These are phyloP conservation scores for Aspergillus homomorphus DNA, from an alignment of 495 filamentous ascomycete species.

Conservation along the genomic window DNA sequence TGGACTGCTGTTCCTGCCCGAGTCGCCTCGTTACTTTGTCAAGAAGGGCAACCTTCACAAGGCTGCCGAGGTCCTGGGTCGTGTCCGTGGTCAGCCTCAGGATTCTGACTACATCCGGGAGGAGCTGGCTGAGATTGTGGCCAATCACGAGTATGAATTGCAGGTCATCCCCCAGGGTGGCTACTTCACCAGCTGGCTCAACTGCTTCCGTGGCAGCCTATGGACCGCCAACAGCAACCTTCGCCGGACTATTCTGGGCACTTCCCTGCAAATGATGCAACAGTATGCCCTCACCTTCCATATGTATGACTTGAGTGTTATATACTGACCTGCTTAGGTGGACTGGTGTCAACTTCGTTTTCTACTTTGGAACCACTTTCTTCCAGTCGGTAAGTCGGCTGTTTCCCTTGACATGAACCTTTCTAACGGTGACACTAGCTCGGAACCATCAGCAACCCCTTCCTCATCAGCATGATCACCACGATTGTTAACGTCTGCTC, in stretches of 20 bases:
- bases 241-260: constrained; percentile 73
- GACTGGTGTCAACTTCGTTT: constrained; percentile 89
- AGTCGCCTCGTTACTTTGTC: constrained; percentile 66
- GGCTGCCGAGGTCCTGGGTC: constrained; percentile 38
- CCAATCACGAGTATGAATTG: constrained; percentile 72
- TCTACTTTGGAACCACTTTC: constrained; percentile 85
- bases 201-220: constrained; percentile 67
- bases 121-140: constrained; percentile 71
- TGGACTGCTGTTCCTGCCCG: constrained; percentile 73
- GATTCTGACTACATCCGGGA: constrained; percentile 63
- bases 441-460: constrained; percentile 66
- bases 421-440: constrained; percentile 33
- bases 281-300: constrained; percentile 42
- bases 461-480: constrained; percentile 76
- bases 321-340: constrained; percentile 29
- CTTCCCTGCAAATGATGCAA: constrained; percentile 77
- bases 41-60: constrained; percentile 49
- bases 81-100: constrained; percentile 42
- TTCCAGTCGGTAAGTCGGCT: constrained; percentile 46
- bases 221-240: constrained; percentile 58
- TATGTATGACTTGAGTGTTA: neutral
- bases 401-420: neutral
- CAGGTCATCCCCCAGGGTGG: constrained; percentile 54
- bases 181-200: constrained; percentile 59
- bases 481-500: constrained; percentile 83